These are phyloP conservation scores for Pseudogymnoascus sp. DNA, from an alignment of 2,329 filamentous ascomycete genomes.

Conservation along the genomic window DNA sequence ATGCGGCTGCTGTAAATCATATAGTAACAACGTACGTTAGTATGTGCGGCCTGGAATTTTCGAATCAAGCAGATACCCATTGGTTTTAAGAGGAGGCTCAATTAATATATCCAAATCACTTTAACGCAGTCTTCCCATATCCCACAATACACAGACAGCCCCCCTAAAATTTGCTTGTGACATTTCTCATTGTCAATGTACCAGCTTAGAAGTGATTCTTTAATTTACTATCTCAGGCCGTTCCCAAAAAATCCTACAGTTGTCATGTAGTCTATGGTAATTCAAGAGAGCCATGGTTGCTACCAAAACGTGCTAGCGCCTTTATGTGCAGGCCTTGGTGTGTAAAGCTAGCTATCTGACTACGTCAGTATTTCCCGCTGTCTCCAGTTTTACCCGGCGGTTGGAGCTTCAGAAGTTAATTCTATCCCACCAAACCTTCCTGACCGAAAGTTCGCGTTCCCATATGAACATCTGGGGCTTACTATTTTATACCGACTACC, in stretches of 20 bases:
- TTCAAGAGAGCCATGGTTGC: background rate
- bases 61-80: background rate
- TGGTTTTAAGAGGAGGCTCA: background rate
- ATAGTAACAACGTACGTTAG: background rate
- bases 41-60: background rate
- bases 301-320: background rate
- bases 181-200: background rate
- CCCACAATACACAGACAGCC: background rate
- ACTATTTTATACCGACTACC: background rate
- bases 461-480: background rate
- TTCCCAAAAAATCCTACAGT: background rate
- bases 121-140: background rate
- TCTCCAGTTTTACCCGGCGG: constrained; percentile 1
- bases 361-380: background rate
- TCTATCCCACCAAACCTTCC: constrained; percentile 1
- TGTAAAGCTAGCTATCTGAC: background rate
- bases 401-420: constrained; percentile 7
- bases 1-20: background rate
- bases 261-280: background rate
- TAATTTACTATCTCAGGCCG: background rate
- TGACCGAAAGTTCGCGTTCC: background rate
- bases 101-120: background rate
- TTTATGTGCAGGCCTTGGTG: background rate
- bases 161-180: background rate
- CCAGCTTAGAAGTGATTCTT: background rate